Conservation (phyloP, 306 rosid species). For the Inga laurina region DNA sequence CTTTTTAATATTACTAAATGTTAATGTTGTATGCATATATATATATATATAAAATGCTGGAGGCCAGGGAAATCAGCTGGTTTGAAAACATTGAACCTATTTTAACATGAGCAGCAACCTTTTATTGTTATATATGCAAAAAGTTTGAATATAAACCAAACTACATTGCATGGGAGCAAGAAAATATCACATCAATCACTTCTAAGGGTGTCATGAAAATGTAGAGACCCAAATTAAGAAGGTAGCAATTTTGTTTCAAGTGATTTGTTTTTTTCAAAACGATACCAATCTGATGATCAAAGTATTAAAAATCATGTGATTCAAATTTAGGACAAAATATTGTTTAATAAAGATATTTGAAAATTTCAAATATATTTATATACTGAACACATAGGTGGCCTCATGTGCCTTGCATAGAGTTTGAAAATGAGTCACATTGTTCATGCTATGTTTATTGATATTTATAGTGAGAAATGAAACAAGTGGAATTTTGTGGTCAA, state of each 20-base stretch:
- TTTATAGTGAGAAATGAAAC: neutral
- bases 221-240: neutral
- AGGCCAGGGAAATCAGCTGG: neutral
- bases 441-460: neutral
- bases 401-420: neutral
- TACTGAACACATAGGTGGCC: neutral
- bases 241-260: slow-evolving; percentile 3
- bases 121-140: slow-evolving; percentile 17
- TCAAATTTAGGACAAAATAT: slow-evolving; percentile 9
- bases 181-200: slow-evolving; percentile 1
- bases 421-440: neutral
- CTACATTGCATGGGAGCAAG: neutral
- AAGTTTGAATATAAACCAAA: neutral
- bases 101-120: neutral
- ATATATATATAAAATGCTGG: slow-evolving; percentile 1
- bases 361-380: neutral
- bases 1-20: neutral
- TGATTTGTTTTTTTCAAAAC: neutral
- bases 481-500: neutral
- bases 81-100: neutral
- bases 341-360: neutral
- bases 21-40: neutral
- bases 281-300: slow-evolving; percentile 20
- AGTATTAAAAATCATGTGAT: slow-evolving; percentile 17
- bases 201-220: neutral